Evolutionary conservation across 352 stramenopile genomes (phyloP).

Genomic region (Globisporangium paroecandrum): DNA sequence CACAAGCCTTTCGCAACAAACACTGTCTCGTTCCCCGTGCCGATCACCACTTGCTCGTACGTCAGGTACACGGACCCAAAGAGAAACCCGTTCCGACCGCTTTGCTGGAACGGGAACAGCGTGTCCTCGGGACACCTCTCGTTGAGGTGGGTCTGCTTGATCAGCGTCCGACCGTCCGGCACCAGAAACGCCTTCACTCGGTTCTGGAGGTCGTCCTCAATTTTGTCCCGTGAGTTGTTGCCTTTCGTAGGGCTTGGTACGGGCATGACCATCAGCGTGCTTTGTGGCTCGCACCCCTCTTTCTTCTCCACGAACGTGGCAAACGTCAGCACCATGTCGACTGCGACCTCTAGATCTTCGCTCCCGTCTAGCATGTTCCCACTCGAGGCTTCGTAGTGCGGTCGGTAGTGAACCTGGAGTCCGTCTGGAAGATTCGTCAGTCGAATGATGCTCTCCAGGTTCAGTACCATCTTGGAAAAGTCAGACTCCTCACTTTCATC

Average conservation of each 20-base stretch:
- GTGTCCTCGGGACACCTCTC: slow-evolving; percentile 43
- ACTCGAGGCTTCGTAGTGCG: slow-evolving; percentile 57
- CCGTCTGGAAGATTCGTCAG: slow-evolving; percentile 75
- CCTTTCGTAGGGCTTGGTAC: slow-evolving; percentile 33
- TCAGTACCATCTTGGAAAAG: slow-evolving; percentile 60
- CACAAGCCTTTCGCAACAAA: slow-evolving; percentile 70
- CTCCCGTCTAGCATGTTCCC: slow-evolving; percentile 23
- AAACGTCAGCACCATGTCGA: slow-evolving; percentile 71
- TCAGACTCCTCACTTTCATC: slow-evolving; percentile 42
- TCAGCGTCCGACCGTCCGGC: slow-evolving; percentile 49
- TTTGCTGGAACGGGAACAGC: slow-evolving; percentile 79
- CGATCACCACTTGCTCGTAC: slow-evolving; percentile 54
- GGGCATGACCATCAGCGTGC: slow-evolving; percentile 57
- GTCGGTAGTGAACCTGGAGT: slow-evolving; percentile 79
- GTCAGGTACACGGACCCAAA: slow-evolving; percentile 78
- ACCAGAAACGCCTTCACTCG: slow-evolving; percentile 74
- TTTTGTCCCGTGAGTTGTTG: slow-evolving; percentile 19
- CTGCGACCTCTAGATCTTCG: slow-evolving; percentile 27
- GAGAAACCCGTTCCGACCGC: slow-evolving; percentile 62
- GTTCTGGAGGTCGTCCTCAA: slow-evolving; percentile 51
- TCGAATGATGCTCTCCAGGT: slow-evolving; percentile 83
- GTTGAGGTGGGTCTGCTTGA: slow-evolving; percentile 29
- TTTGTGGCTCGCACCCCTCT: slow-evolving; percentile 28
- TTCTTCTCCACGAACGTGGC: slow-evolving; percentile 61
- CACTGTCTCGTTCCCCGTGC: slow-evolving; percentile 38